phyloP scores from a whole-genome alignment of 2,329 filamentous ascomycete genomes.

The Cladosporium sp. region DNA sequence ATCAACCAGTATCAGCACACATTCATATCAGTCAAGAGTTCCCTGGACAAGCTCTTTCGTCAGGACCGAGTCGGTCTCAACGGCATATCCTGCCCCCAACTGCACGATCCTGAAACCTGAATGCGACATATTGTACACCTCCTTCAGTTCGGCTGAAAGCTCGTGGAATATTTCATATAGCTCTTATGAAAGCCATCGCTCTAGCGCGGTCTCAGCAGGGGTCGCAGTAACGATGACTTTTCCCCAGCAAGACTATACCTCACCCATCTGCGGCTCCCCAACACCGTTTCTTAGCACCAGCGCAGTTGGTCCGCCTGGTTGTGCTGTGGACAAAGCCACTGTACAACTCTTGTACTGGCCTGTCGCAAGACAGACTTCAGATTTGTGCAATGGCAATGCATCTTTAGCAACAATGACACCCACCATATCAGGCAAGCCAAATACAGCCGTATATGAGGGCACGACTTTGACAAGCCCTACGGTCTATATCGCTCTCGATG shows the following conservation, averaged over 20 bases:
- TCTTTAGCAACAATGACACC: slow-evolving; percentile 22
- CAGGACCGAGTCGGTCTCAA: neutral
- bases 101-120: slow-evolving; percentile 25
- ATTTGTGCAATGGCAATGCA: slow-evolving; percentile 20
- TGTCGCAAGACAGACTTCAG: slow-evolving; percentile 18
- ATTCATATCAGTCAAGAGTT: neutral
- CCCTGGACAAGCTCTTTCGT: slow-evolving; percentile 2
- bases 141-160: neutral
- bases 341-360: slow-evolving; percentile 28
- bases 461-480: slow-evolving; percentile 29
- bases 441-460: slow-evolving; percentile 23
- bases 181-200: neutral
- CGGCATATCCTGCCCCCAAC: slow-evolving; percentile 20
- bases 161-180: neutral
- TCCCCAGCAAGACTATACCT: neutral
- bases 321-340: slow-evolving; percentile 22
- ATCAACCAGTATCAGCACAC: slow-evolving; percentile 16
- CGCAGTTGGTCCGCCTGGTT: slow-evolving; percentile 10
- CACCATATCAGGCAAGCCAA: slow-evolving; percentile 24
- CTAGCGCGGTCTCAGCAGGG: neutral
- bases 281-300: neutral
- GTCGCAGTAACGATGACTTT: neutral
- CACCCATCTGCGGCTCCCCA: neutral
- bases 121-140: slow-evolving; percentile 20
- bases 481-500: slow-evolving; percentile 27